phyloP scores from a whole-genome alignment of 257 asterid species.

The Leonotis leonurus region DNA sequence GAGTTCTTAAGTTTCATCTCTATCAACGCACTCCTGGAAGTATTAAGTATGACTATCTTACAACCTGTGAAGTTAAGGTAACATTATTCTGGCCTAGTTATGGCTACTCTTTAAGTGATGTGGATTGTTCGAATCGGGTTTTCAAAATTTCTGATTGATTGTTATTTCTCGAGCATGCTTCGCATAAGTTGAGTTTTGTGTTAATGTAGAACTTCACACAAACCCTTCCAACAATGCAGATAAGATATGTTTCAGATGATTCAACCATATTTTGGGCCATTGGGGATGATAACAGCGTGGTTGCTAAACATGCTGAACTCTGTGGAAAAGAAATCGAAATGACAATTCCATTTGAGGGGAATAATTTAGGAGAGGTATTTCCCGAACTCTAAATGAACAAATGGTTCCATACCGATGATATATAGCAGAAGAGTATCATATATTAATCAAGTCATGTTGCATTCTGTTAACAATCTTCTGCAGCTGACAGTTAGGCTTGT shows the following conservation, averaged over 20 bases:
- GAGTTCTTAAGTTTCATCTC: conserved; percentile 60
- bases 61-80: conserved; percentile 95
- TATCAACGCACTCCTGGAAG: conserved; percentile 66
- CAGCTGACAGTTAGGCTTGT: conserved; percentile 81
- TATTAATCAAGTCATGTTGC: background rate
- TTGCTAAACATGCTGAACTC: conserved; percentile 62
- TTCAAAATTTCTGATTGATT: background rate
- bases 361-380: conserved; percentile 75
- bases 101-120: conserved; percentile 1
- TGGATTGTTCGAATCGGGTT: too few relatives aligned
- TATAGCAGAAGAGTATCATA: background rate
- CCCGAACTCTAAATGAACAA: background rate
- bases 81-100: background rate
- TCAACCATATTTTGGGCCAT: conserved; percentile 96
- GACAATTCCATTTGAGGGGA: conserved; percentile 90
- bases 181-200: background rate
- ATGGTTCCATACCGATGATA: background rate
- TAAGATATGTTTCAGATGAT: conserved; percentile 75
- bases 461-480: conserved; percentile 13
- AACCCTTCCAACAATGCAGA: conserved; percentile 36
- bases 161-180: background rate
- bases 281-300: conserved; percentile 49
- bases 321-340: conserved; percentile 82
- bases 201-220: background rate
- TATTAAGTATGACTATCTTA: conserved; percentile 68